phyloP scores from a whole-genome alignment of 768 basidiomycete species.

The Boletus sp. region DNA sequence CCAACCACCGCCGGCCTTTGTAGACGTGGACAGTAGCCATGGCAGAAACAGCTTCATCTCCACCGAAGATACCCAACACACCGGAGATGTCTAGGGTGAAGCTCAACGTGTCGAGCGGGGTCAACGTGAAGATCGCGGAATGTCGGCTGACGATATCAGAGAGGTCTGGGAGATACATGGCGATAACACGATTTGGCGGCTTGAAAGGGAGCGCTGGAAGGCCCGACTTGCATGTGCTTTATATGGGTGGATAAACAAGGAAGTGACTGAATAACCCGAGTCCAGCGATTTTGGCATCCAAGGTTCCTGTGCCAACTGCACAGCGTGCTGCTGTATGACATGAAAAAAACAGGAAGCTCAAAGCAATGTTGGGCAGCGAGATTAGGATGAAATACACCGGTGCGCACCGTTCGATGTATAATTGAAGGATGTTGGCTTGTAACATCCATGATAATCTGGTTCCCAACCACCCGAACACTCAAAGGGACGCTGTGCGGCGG shows the following conservation, averaged over 20 bases:
- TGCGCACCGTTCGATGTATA: no score
- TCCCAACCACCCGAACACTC: no score
- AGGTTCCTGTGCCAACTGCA: neutral
- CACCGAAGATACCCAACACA: conserved; percentile 30
- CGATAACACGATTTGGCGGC: neutral
- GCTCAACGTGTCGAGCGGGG: neutral
- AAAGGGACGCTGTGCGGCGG: no score
- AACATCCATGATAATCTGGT: no score
- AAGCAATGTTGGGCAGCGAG: neutral
- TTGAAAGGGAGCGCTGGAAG: neutral
- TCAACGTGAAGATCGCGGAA: neutral
- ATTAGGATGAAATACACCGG: no score
- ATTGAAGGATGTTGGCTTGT: no score
- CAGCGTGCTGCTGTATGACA: neutral
- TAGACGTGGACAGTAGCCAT: conserved; percentile 29
- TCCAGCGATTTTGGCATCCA: neutral
- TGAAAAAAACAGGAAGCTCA: neutral
- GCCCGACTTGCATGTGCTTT: no score
- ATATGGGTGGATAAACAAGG: no score
- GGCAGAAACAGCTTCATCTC: conserved; percentile 32
- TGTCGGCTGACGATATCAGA: neutral
- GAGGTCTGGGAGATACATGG: conserved; percentile 2
- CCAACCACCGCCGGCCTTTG: conserved; percentile 23
- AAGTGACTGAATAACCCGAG: neutral
- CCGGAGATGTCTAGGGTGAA: conserved; percentile 24